Conservation (phyloP, 2,329 filamentous ascomycete species). For the Botryotinia narcissicola region DNA sequence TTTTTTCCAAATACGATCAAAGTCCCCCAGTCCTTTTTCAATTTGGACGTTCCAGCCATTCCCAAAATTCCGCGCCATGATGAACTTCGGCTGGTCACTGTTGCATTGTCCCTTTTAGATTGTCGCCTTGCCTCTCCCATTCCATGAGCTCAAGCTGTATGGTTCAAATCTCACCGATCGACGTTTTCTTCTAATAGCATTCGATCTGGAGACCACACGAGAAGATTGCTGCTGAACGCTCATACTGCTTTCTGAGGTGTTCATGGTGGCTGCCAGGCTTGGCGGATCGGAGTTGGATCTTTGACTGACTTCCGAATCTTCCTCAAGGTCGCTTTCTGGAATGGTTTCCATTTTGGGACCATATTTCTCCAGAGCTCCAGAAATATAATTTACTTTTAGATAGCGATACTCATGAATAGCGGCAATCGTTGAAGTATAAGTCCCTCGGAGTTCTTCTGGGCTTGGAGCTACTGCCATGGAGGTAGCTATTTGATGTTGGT, state of each 20-base stretch:
- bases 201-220: neutral
- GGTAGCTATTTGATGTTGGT: neutral
- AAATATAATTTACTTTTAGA: accelerated
- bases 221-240: neutral
- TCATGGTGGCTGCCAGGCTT: neutral
- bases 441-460: neutral
- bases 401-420: accelerated
- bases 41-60: neutral
- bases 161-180: neutral
- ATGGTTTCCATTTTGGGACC: neutral
- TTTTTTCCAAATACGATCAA: too few relatives aligned
- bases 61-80: neutral
- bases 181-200: neutral
- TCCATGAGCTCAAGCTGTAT: neutral
- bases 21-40: neutral
- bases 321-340: neutral
- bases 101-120: neutral
- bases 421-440: neutral
- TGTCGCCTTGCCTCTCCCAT: neutral
- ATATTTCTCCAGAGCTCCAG: accelerated
- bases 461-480: neutral
- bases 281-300: neutral
- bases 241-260: neutral
- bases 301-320: neutral
- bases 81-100: neutral